Base-by-base conservation (phyloP, 495 filamentous ascomycete species). In the Aspergillus taichungensis region DNA sequence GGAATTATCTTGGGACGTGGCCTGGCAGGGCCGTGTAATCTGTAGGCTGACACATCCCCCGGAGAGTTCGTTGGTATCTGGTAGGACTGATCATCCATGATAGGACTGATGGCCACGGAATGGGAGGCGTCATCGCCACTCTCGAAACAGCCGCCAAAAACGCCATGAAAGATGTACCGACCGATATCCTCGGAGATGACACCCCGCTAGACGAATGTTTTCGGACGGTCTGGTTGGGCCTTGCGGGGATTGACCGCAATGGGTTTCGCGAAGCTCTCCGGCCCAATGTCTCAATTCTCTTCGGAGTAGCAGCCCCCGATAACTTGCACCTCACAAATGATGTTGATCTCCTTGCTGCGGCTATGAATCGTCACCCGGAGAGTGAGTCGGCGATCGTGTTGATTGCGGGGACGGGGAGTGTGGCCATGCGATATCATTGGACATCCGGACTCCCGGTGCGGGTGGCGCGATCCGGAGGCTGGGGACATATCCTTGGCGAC, bases 401-500 rank as follows among this genome's bases (percentile, higher is more conserved):
- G 6, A 57, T 70, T 30, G 61, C 61, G n/a, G 64, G 63, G 0
- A 67, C 63, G 0, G 60, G 63, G 0, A 63, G 61, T 37, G 54
- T 65, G 11, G 55, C 56, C 6, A 62, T 64, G 47, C 45, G 53
- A 8, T 68, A 63, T 50, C 34, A 32, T 3, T 54, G 49, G 43
- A 41, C 24, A 6, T 36, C 45, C 8, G 43, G 42, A 34, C 35
- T 48, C 9, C 52, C 55, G 31, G 12, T 41, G 6, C 56, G 56
- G 8, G 43, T 55, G n/a, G 56, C 54, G 29, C 61, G 61, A 6
- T 50, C 57, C 5, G 66, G 64, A 5, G 66, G 66, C 5, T 69
- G 64, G 66, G 64, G 64, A 6, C 55, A 64, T 38, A 45, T 66
- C 12, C 50, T 69, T 6, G 63, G 66, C 0, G 64, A 69, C 32